A percentile compares a stretch with the other conserved stretches of the same genome.
phyloP scores from a whole-genome alignment of 2,329 filamentous ascomycete species.

The Aspergillus ustus region DNA sequence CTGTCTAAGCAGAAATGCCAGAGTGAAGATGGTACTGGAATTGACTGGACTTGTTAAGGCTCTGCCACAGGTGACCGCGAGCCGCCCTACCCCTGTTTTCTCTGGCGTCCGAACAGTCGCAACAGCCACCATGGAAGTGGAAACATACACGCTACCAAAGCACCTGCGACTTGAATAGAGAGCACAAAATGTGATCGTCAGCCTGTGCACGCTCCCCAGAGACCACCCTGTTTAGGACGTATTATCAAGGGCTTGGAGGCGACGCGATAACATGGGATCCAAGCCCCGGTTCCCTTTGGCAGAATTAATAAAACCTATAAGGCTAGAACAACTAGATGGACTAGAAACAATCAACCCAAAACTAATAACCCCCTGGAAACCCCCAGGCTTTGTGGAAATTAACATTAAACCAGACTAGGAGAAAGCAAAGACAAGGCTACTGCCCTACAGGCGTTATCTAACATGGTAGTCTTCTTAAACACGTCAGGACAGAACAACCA shows the following conservation, averaged over 20 bases:
- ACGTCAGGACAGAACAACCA: conserved; percentile 18
- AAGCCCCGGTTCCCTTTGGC: neutral
- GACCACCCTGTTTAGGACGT: neutral
- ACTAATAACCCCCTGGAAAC: neutral
- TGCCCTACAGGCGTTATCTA: neutral
- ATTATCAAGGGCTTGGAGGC: neutral
- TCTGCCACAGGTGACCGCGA: conserved; percentile 15
- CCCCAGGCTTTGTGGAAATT: neutral
- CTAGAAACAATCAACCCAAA: neutral
- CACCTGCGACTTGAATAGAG: neutral
- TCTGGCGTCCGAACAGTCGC: neutral
- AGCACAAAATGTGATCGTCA: neutral
- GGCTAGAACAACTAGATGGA: neutral
- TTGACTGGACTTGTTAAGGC: conserved; percentile 15
- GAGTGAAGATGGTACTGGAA: conserved; percentile 14
- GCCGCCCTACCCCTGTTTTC: conserved; percentile 8
- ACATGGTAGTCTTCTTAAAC: conserved; percentile 16
- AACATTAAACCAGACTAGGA: conserved; percentile 1
- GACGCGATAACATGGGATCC: neutral
- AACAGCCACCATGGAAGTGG: neutral
- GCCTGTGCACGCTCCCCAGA: neutral
- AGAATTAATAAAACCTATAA: neutral
- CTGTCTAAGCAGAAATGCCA: conserved; percentile 8
- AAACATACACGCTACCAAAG: neutral
- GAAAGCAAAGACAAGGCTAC: neutral